Evolutionary conservation across 2,329 filamentous ascomycete species (phyloP), one percentile per base, ranked within the genome.

Genomic region (Massarina eburnea): DNA sequence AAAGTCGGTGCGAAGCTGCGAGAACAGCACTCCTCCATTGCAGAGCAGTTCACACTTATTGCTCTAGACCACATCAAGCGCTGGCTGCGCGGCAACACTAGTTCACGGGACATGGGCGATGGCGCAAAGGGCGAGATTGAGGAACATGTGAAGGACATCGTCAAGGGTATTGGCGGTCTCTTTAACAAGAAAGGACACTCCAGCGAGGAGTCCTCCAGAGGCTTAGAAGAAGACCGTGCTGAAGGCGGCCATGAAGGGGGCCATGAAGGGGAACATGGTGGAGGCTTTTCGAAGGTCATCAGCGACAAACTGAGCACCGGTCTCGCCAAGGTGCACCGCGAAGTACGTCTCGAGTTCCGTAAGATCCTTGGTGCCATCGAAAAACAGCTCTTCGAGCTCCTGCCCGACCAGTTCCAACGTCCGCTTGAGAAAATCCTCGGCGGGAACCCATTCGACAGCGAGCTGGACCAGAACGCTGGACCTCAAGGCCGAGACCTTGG

Each of bases 1-100:
- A 51, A 52, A 32, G 59, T 64, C 3, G 60, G 52, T 4, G 57
- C 55, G 8, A 64, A 63, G 43, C 45, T 64, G 21, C 55, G 60
- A 8, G 46, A 41, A n/a, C 60, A 63, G 33, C 61, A 63, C 45
- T 47, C 58, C 18, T 30, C 55, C 8, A 61, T 64, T 34, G 59
- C 61, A 8, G 61, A 63, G 27, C 61, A 64, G 8, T 64, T 64
- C 39, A 64, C 61, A 5, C 54, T 50, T 1, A 61, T 64, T 18
- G 61, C 61, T 0, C 43, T 64, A 8, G 61, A 63, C 7, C 61
- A 64, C 38, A 61, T 64, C 49, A 64, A 64, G 45, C 60, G 61
- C 38, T 64, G 61, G 61, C 48, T 64, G 8, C 58, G 61, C 39
- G 61, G 61, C 3, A 64, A 64, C 39, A 64, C 60, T 6, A 64